Percentiles rank a stretch among this genome's conserved stretches.
Conservation (phyloP, 179 eudicot genomes). For the Beta corolliflora region DNA sequence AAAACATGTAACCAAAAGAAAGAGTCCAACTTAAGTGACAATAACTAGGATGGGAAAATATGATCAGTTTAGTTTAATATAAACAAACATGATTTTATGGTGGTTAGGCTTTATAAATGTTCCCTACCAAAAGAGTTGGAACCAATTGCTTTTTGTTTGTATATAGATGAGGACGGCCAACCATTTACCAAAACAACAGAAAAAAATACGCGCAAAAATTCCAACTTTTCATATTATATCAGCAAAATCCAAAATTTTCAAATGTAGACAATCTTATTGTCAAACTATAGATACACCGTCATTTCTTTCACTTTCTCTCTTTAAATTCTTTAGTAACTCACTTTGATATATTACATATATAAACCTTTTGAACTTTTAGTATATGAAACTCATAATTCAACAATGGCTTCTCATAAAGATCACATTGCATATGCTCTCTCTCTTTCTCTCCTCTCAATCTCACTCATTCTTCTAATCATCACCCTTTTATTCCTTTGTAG, state of each 20-base stretch:
- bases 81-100: not conserved
- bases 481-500: slow-evolving; percentile 45
- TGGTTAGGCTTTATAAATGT: slow-evolving; percentile 18
- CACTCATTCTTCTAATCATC: slow-evolving; percentile 33
- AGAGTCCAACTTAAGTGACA: too few relatives aligned
- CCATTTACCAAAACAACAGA: slow-evolving; percentile 29
- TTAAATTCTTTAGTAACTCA: not conserved
- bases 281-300: slow-evolving; percentile 29
- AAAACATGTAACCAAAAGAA: too few relatives aligned
- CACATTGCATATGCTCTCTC: slow-evolving; percentile 27
- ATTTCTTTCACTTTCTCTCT: slow-evolving; percentile 13
- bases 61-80: not conserved
- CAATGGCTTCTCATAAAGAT: slow-evolving; percentile 21
- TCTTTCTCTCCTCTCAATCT: slow-evolving; percentile 35
- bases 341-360: slow-evolving; percentile 5
- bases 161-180: slow-evolving; percentile 24
- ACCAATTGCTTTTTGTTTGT: slow-evolving; percentile 29
- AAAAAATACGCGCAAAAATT: not conserved
- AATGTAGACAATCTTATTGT: slow-evolving; percentile 33
- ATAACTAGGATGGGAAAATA: too few relatives aligned
- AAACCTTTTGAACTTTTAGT: slow-evolving; percentile 3
- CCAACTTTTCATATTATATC: not conserved
- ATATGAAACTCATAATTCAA: slow-evolving; percentile 5
- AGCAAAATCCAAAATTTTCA: slow-evolving; percentile 24
- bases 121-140: slow-evolving; percentile 29